Percentiles rank a stretch among this genome's conserved stretches.
These are phyloP conservation scores for Fusarium lyarnte DNA, from an alignment of 2,329 filamentous ascomycete genomes.

Conservation along the genomic window DNA sequence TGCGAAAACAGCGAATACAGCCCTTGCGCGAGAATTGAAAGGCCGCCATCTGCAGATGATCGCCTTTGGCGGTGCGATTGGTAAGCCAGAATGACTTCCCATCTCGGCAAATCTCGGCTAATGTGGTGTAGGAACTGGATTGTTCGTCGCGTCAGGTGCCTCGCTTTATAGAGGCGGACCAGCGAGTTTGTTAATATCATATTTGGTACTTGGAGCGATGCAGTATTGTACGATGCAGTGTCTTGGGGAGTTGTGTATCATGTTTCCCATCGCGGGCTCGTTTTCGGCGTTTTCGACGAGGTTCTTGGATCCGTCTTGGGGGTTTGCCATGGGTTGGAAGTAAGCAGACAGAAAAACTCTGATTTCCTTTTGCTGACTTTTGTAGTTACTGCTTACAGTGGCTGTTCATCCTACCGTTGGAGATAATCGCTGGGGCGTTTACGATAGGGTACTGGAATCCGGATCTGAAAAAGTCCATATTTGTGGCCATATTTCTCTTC, in stretches of 20 bases:
- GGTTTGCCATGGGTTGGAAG: slow-evolving; percentile 96
- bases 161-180: slow-evolving; percentile 80
- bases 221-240: slow-evolving; percentile 92
- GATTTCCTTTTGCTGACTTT: background rate
- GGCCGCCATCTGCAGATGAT: slow-evolving; percentile 95
- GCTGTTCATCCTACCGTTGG: slow-evolving; percentile 83
- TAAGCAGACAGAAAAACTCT: slow-evolving; percentile 51
- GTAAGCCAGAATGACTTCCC: slow-evolving; percentile 50
- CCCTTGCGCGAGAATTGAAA: slow-evolving; percentile 80
- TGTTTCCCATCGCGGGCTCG: slow-evolving; percentile 90
- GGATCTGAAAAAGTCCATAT: slow-evolving; percentile 73
- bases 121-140: slow-evolving; percentile 69
- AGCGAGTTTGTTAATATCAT: slow-evolving; percentile 79
- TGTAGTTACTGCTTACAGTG: slow-evolving; percentile 84
- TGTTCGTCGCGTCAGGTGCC: slow-evolving; percentile 85
- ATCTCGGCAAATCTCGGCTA: background rate
- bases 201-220: slow-evolving; percentile 82
- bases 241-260: slow-evolving; percentile 87
- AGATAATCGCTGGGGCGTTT: slow-evolving; percentile 86
- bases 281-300: slow-evolving; percentile 95
- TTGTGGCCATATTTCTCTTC: slow-evolving; percentile 82
- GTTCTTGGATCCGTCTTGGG: slow-evolving; percentile 93
- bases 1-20: slow-evolving; percentile 79
- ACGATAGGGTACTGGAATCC: slow-evolving; percentile 84
- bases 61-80: slow-evolving; percentile 92